These are phyloP conservation scores for Hericium coralloides DNA, from an alignment of 768 basidiomycete species.

Conservation along the genomic window DNA sequence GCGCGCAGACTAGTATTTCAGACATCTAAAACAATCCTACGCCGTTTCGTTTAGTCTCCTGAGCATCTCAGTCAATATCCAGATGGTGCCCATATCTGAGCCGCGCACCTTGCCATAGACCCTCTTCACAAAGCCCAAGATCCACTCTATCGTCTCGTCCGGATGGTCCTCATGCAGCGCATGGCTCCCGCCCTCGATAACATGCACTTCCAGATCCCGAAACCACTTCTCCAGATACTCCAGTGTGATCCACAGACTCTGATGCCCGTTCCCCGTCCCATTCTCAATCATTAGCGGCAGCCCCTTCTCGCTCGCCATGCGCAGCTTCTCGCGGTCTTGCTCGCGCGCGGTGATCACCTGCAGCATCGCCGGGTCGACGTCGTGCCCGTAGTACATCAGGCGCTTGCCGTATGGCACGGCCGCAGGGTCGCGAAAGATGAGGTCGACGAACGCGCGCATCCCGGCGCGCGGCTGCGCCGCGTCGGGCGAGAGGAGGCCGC, in stretches of 20 bases:
- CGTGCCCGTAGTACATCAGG: neutral
- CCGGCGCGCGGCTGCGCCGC: neutral
- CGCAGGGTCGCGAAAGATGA: neutral
- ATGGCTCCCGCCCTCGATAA: neutral
- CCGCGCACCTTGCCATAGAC: neutral
- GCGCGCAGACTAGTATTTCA: neutral
- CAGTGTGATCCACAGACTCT: neutral
- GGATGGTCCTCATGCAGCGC: neutral
- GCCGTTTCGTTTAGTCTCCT: too few relatives aligned
- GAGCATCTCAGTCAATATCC: too few relatives aligned
- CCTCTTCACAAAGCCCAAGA: neutral
- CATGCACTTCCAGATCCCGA: neutral
- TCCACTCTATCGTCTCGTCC: neutral
- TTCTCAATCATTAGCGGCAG: neutral
- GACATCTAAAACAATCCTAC: too few relatives aligned
- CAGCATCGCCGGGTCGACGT: neutral
- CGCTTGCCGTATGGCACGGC: neutral
- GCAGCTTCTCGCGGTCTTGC: neutral
- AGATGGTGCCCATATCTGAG: too few relatives aligned
- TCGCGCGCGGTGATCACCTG: neutral
- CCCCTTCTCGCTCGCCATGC: neutral
- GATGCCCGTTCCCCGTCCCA: neutral
- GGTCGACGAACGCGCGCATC: neutral
- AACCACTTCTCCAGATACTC: neutral
- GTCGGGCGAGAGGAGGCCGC: neutral